Evolutionary conservation across 1,139 yeast genomes (phyloP).

Genomic region (Barnettozyma hawaiiensis): DNA sequence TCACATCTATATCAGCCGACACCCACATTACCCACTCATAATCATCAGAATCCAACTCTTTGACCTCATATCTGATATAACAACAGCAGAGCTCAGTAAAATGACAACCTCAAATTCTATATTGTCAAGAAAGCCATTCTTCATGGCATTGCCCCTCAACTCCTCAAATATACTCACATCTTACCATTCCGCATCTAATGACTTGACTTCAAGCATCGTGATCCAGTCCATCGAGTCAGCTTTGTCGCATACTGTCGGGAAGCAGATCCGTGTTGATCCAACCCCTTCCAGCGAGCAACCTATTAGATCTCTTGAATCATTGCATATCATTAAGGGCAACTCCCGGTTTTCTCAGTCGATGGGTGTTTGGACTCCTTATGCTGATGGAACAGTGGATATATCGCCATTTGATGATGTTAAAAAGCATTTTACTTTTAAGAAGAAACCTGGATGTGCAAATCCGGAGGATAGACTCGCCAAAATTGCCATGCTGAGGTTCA

Average conservation of each 20-base stretch:
- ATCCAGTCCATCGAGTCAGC: slow-evolving; percentile 54
- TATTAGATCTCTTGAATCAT: slow-evolving; percentile 37
- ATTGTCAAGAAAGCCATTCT: slow-evolving; percentile 53
- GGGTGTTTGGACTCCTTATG: slow-evolving; percentile 70
- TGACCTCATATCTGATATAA: slow-evolving; percentile 35
- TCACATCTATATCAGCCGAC: slow-evolving; percentile 63
- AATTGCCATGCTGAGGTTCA: slow-evolving; percentile 43
- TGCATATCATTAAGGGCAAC: slow-evolving; percentile 47
- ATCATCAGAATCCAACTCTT: slow-evolving; percentile 64
- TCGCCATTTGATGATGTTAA: slow-evolving; percentile 46
- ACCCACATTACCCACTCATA: slow-evolving; percentile 55
- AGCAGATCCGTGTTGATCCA: slow-evolving; percentile 29
- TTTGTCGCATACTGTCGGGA: slow-evolving; percentile 34
- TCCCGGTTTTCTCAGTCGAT: slow-evolving; percentile 54
- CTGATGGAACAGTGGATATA: slow-evolving; percentile 56
- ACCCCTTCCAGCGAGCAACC: slow-evolving; percentile 37
- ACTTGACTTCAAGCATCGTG: slow-evolving; percentile 45
- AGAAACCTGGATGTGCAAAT: slow-evolving; percentile 11
- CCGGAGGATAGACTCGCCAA: slow-evolving; percentile 19
- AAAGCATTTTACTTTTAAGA: slow-evolving; percentile 24
- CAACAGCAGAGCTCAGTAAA: slow-evolving; percentile 19
- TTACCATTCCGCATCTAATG: slow-evolving; percentile 23
- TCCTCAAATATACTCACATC: slow-evolving; percentile 56
- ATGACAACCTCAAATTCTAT: slow-evolving; percentile 32
- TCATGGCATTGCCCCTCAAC: slow-evolving; percentile 59